These are phyloP conservation scores for Senna siamea DNA, from an alignment of 306 rosid species.

Conservation along the genomic window DNA sequence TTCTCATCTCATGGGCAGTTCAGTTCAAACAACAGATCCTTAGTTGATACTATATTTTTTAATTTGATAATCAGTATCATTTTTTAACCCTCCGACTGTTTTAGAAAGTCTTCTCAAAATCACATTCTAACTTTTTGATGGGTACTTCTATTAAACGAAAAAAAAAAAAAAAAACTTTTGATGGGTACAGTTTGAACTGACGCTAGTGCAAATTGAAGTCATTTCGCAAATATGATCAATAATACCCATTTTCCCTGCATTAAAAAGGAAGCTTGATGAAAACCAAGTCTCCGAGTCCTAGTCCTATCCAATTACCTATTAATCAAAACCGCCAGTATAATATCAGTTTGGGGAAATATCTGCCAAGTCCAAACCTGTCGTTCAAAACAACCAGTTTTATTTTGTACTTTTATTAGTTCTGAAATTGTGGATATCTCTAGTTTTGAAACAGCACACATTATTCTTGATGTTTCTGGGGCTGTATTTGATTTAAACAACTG, in stretches of 20 bases:
- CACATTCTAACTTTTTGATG: too few species aligned
- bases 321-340: constrained; percentile 52
- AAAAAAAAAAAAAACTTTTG: too few species aligned
- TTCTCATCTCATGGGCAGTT: background rate
- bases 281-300: too few species aligned
- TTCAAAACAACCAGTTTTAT: constrained; percentile 52
- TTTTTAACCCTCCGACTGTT: too few species aligned
- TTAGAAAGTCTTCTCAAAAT: too few species aligned
- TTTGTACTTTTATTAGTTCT: too few species aligned
- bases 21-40: constrained; percentile 9
- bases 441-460: background rate
- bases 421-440: constrained; percentile 1
- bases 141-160: too few species aligned
- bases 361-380: constrained; percentile 39
- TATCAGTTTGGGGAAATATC: constrained; percentile 4
- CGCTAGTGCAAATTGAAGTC: background rate
- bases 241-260: too few species aligned
- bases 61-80: too few species aligned
- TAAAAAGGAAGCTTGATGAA: too few species aligned
- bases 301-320: constrained; percentile 27
- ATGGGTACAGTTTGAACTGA: background rate
- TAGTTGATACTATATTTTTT: background rate
- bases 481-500: too few species aligned
- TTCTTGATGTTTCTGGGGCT: too few species aligned
- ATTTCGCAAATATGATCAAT: background rate